Evolutionary conservation across 306 rosid species (phyloP).

Genomic region (Styphnolobium japonicum): DNA sequence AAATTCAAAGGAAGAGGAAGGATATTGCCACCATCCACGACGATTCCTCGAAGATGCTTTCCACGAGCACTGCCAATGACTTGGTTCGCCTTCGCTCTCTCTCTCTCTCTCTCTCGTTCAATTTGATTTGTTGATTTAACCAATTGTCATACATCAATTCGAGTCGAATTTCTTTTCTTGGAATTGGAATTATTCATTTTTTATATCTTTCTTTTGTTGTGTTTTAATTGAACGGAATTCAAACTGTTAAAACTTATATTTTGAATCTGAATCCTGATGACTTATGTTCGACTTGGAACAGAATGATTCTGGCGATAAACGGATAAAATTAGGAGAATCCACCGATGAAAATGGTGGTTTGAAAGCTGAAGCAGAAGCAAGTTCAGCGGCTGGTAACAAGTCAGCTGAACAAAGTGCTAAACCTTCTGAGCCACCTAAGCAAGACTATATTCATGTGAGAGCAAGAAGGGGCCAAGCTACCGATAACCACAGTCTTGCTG

Average conservation of each 20-base stretch:
- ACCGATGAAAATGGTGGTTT: slow-evolving; percentile 35
- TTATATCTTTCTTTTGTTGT: neutral
- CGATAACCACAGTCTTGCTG: slow-evolving; percentile 93
- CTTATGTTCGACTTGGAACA: slow-evolving; percentile 30
- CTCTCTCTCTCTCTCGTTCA: neutral
- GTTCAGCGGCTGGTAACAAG: slow-evolving; percentile 54
- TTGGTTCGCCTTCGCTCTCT: slow-evolving; percentile 45
- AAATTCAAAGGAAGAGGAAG: slow-evolving; percentile 52
- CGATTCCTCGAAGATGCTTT: slow-evolving; percentile 65
- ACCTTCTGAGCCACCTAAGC: slow-evolving; percentile 72
- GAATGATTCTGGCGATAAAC: slow-evolving; percentile 52
- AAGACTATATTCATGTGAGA: slow-evolving; percentile 87
- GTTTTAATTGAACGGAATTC: neutral
- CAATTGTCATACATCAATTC: neutral
- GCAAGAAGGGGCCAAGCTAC: slow-evolving; percentile 98
- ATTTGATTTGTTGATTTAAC: slow-evolving; percentile 12
- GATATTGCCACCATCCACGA: slow-evolving; percentile 61
- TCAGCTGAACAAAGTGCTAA: slow-evolving; percentile 42
- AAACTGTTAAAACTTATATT: neutral
- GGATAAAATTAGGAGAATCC: slow-evolving; percentile 50
- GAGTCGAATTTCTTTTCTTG: too few species aligned
- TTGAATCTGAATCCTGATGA: slow-evolving; percentile 14
- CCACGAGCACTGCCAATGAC: slow-evolving; percentile 49
- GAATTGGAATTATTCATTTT: neutral
- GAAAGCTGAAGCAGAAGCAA: slow-evolving; percentile 63